Evolutionary conservation across 495 filamentous ascomycete species (phyloP), one percentile per base, ranked within the genome.

Genomic region (Xylaria flabelliformis): DNA sequence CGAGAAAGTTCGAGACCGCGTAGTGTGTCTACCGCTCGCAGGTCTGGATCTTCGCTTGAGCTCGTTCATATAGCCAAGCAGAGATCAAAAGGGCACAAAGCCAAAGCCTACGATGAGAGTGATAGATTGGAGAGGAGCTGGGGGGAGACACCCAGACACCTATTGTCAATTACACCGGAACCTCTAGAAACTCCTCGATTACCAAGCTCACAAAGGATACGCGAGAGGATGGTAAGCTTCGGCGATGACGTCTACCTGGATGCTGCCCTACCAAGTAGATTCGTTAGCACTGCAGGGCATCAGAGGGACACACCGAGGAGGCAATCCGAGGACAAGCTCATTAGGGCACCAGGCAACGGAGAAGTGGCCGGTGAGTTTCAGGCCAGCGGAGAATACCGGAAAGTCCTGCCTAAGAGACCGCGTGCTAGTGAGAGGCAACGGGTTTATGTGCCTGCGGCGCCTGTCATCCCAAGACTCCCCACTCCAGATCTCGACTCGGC

Each of bases 401-500:
- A 61, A 26, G 15, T 29, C 39, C 24, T 42, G 29, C 39, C 50
- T 66, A 61, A 29, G 50, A 61, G 36, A 29, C 51, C 29, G 24
- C 39, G 51, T 1, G 9, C 36, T 48, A 63, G 50, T 12, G 61
- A 74, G 13, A 73, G 53, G 68, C 51, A 73, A 36, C 64, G 62
- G 21, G 17, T 41, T 24, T 44, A 70, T 48, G 67, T 76, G 9
- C 77, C 77, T 48, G 64, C 53, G 24, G 74, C 77, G 21, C 77
- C 77, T 8, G 64, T 63, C 39, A 76, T 79, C 46, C 71, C 75
- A 15, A 74, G 77, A 51, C 74, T 79, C 12, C 74, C 77, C n/a
- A 79, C 77, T 15, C 77, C 77, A 5, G 75, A 79, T 64, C 69
- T 79, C 26, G 75, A 77, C 59, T 65, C 71, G 64, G 29, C 65